These are phyloP conservation scores for Sporothrix variecibatus DNA, from an alignment of 2,329 filamentous ascomycete genomes.

Conservation along the genomic window DNA sequence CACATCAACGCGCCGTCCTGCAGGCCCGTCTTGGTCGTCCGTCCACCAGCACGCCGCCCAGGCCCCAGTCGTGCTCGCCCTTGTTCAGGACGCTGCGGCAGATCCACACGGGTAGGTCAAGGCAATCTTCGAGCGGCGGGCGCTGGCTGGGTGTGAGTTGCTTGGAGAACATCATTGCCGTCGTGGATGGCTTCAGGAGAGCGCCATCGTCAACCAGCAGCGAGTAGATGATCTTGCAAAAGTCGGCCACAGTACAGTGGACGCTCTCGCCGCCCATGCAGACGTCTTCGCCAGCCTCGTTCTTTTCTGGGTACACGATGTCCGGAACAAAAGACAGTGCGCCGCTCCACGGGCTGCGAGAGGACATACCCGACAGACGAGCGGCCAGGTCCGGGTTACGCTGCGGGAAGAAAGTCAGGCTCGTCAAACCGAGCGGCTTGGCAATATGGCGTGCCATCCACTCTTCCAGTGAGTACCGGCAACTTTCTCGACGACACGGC, in stretches of 20 bases:
- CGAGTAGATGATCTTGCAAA: slow-evolving; percentile 32
- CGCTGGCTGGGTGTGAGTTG: slow-evolving; percentile 27
- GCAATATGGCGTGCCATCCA: slow-evolving; percentile 35
- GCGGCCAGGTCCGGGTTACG: slow-evolving; percentile 24
- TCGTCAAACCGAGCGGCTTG: slow-evolving; percentile 29
- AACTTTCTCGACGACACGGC: slow-evolving; percentile 33
- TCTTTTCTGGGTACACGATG: slow-evolving; percentile 4
- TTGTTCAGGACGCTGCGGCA: slow-evolving; percentile 31
- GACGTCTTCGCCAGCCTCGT: slow-evolving; percentile 17
- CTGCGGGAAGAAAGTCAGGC: slow-evolving; percentile 35
- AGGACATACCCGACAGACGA: slow-evolving; percentile 15
- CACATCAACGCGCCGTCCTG: slow-evolving; percentile 34
- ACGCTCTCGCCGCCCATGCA: slow-evolving; percentile 36
- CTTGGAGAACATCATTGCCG: slow-evolving; percentile 32
- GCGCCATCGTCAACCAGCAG: slow-evolving; percentile 34
- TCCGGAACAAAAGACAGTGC: slow-evolving; percentile 3
- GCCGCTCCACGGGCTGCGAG: slow-evolving; percentile 18
- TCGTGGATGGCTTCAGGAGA: slow-evolving; percentile 29
- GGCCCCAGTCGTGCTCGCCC: slow-evolving; percentile 34
- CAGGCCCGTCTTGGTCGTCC: slow-evolving; percentile 28
- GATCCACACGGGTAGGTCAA: slow-evolving; percentile 33
- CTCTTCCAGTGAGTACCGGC: slow-evolving; percentile 31
- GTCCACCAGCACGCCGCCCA: slow-evolving; percentile 33
- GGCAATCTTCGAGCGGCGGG: slow-evolving; percentile 26
- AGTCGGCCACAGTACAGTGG: slow-evolving; percentile 30